Evolutionary conservation across 2,329 filamentous ascomycete species (phyloP), one percentile per base, ranked within the genome.

Genomic region (Fonsecaea pugnacius): DNA sequence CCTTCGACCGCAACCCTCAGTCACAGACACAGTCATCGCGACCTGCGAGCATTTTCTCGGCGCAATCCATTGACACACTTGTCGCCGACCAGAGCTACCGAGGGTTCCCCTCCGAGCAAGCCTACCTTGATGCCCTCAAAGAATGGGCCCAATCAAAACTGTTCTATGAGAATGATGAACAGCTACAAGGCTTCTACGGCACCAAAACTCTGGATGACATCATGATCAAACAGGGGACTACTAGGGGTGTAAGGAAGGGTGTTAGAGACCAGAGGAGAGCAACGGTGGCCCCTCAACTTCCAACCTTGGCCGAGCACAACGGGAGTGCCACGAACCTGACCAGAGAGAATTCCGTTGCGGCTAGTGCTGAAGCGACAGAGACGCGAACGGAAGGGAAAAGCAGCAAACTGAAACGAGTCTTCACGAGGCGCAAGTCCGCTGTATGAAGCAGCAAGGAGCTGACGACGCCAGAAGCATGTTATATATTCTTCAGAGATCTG

Each of bases 11-110:
- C n/a, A 46, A 35, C n/a, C 35, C 33, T 54, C 50, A 33, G 9
- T 74, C 5, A 72, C 50, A 33, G 9, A 74, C 5, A 72, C 2
- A 21, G 14, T 27, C 58, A 4, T 61, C 66, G 10, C 60, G 21
- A 69, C 69, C 14, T 82, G 78, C 54, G 80, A 78, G 4, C 54
- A 50, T 67, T 30, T 88, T 74, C 65, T 82, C 75, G 33, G 85
- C 67, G 0, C 84, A 86, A 75, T 89, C 87, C 69, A 89, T 68
- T 18, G 63, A 65, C 43, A 68, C 66, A 6, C 59, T 68, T 46
- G 66, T 68, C 18, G 53, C 60, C n/a, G 63, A 67, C 50, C 40
- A 55, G 40, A 52, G 60, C 51, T 65, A 69, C 48, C 64, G 62
- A 43, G 67, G 67, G 1, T 69, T 65, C 46, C 55, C 62, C 12